phyloP scores from a whole-genome alignment of 208 protist genomes.

The Crithidia fasciculata region DNA sequence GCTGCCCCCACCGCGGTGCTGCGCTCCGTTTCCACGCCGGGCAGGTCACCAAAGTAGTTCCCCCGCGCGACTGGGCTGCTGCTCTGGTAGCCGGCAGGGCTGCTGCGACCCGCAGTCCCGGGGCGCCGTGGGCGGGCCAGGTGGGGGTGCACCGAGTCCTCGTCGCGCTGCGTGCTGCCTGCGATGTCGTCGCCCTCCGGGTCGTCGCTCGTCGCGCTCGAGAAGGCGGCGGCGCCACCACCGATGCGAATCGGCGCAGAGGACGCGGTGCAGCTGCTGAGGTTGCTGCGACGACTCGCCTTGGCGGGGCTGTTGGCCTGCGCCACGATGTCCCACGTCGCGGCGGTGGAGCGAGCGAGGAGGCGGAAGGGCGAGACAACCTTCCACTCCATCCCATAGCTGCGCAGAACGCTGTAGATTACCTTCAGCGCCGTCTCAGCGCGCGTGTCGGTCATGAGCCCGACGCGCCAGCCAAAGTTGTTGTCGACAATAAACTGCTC shows the following conservation, averaged over 20 bases:
- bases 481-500: constrained; percentile 81
- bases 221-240: constrained; percentile 4
- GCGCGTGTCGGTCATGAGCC: constrained; percentile 86
- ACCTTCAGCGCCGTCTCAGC: constrained; percentile 45
- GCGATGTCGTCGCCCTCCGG: constrained; percentile 25
- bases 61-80: constrained; percentile 21
- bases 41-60: constrained; percentile 32
- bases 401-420: constrained; percentile 72
- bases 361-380: constrained; percentile 76
- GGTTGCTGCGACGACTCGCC: not conserved
- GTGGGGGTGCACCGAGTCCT: constrained; percentile 22
- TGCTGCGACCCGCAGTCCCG: constrained; percentile 13
- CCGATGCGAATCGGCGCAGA: constrained; percentile 42
- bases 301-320: not conserved
- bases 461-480: constrained; percentile 90
- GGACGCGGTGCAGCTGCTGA: constrained; percentile 6
- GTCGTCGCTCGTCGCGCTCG: constrained; percentile 24
- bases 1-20: not conserved
- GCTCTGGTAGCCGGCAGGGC: constrained; percentile 8
- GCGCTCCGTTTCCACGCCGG: constrained; percentile 2
- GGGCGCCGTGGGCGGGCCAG: constrained; percentile 13
- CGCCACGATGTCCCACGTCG: constrained; percentile 59
- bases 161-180: constrained; percentile 26
- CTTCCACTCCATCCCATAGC: constrained; percentile 88
- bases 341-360: constrained; percentile 56